Evolutionary conservation across 2,329 filamentous ascomycete genomes (phyloP), one percentile per base, ranked within the genome.

Genomic region (Parastagonospora avenae): DNA sequence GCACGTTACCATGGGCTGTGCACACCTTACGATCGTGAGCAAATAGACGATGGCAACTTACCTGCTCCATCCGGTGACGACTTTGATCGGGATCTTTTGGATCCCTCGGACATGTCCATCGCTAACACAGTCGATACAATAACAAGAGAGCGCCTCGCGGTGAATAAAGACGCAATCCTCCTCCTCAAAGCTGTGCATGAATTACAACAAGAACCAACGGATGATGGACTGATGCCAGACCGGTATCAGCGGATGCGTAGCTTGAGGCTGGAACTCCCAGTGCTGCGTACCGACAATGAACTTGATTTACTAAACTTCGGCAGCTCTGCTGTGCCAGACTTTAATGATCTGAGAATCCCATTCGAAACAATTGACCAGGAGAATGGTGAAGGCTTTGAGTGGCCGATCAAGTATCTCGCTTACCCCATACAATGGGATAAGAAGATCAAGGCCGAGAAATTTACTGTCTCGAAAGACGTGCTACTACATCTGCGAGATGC

Each of bases 251-350:
- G 59, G 37, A 14, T 62, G 64, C 42, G 29, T 41, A 29, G 62
- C 12, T 45, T 78, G 32, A 82, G 77, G 53, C 50, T 77, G 8
- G 79, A 82, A 45, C 48, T 75, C 31, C 80, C 82, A 2, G 43
- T 83, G 0, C 66, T 83, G 6, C 46, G n/a, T 2, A 72, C 68
- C 2, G 78, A 82, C 54, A 68, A 77, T 52, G 75, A 79, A 31
- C 57, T 75, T 19, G 79, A 82, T 56, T 54, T 80, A 45, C 53
- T 66, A n/a, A 52, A 52, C 3, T 77, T 82, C 50, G 66, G 64
- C 12, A 64, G 48, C 27, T 48, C 42, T 8, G 45, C 56, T 7
- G 45, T 55, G 30, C 66, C 67, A 1, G 60, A 71, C 12, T 64
- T 72, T 4, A 62, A 47, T 4, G 59, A 70, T 4, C 30, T 75